Base-by-base conservation (phyloP, 2,329 filamentous ascomycete genomes). In the Fusarium sp. region DNA sequence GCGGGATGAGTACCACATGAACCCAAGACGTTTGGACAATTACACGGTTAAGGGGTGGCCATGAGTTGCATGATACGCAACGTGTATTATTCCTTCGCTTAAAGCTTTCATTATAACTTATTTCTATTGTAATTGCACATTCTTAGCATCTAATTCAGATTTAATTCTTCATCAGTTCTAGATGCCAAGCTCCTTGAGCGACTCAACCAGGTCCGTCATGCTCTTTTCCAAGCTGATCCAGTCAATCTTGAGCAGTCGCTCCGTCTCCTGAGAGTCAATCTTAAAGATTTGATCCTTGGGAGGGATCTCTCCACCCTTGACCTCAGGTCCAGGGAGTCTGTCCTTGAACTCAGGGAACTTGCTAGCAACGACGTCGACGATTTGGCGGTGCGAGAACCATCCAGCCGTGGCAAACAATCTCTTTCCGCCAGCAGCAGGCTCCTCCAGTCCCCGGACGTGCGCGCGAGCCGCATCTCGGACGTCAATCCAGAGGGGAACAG, bases 151-250 rank as follows among this genome's bases (percentile, higher is more conserved):
- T 44, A 34, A 38, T 31, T 48, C 51, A 15, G 8, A 8, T 36
- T 28, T 28, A 24, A 22, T 48, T 41, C 32, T 34, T 2, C 7
- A n/a, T 32, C 9, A 22, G 5, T 26, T 35, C 61, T 45, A 76
- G 26, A 71, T 67, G 1, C 69, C 71, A 45, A 79, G 71, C n/a
- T 70, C 72, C 74, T 89, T 82, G 69, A 92, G 74, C 29, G 84
- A 88, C 75, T 85, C 85, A 15, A 91, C 81, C 7, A 87, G 82
- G 70, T 92, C 89, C 6, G 82, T 78, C 26, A 89, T 79, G 26
- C 79, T 83, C 75, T 88, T 80, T 74, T 91, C 88, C 31, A 91
- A 69, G 5, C 77, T 73, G 61, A 78, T 85, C 80, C 85, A 91
- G 57, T 89, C 76, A 44, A 91, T 80, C 1, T 86, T 87, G 56